Percentiles rank a stretch among this genome's conserved stretches.
phyloP scores from a whole-genome alignment of 2,329 filamentous ascomycete genomes.

The Botrytis paeoniae region DNA sequence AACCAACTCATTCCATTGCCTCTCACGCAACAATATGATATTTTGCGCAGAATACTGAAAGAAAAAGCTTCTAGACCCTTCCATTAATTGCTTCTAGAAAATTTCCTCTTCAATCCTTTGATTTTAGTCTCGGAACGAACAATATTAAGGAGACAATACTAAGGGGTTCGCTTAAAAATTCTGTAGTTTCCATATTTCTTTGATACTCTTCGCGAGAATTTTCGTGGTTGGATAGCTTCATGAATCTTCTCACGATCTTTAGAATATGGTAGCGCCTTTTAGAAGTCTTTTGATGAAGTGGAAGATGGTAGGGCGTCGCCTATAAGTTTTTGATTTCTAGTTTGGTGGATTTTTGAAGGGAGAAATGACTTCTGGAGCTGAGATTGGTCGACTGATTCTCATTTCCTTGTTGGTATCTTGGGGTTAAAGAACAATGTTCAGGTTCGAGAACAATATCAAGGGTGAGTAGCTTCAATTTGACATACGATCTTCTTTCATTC shows the following conservation, averaged over 20 bases:
- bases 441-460: background rate
- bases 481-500: background rate
- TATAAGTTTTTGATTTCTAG: background rate
- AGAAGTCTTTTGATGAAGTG: background rate
- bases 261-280: no score
- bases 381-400: background rate
- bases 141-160: conserved; percentile 15
- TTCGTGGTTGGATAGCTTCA: background rate
- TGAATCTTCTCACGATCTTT: background rate
- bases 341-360: background rate
- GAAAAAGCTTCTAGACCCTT: background rate
- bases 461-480: background rate
- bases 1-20: background rate
- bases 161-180: conserved; percentile 10
- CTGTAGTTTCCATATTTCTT: background rate
- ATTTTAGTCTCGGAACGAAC: background rate
- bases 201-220: background rate
- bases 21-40: background rate
- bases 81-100: background rate
- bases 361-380: background rate
- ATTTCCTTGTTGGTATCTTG: background rate
- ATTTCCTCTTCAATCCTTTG: background rate
- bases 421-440: background rate
- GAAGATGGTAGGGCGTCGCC: background rate
- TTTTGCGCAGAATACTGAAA: background rate